Evolutionary conservation across 2,329 filamentous ascomycete genomes (phyloP), one percentile per base, ranked within the genome.

Genomic region (Tolypocladium ovalisporum): DNA sequence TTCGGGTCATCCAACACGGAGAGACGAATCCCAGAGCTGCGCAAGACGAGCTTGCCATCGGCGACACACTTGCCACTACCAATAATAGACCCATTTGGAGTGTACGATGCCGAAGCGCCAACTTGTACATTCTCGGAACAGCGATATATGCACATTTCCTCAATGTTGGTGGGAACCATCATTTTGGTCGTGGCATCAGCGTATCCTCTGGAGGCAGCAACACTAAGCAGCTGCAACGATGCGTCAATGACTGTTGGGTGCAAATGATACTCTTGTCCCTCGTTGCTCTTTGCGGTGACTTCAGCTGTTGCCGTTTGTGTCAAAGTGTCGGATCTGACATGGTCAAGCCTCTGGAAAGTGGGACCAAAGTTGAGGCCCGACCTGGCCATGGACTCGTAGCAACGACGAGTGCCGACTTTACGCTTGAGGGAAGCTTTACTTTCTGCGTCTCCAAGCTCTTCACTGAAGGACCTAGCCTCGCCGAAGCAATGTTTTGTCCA

Each of bases 401-500:
- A 47, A 2, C 36, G 52, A 22, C 36, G 34, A 17, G 52, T 37
- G 29, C 36, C 29, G 35, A 54, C 34, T 24, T 39, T 54, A 22
- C 52, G 52, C 24, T 19, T 10, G 6, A 27, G 52, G 5, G 19
- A 17, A 8, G 52, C 34, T 4, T 27, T 34, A 2, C 19, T 15
- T 17, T 49, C 44, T 8, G 44, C 44, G 15, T 32, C 6, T 19
- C 24, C 44, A 29, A 49, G 19, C 13, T 27, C 15, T 19, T 32
- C 44, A 19, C 13, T 29, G 10, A 10, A 15, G 6, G 44, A 15
- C 13, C 44, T 19, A 2, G 47, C 29, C 47, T 51, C 47, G 7
- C 47, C 47, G 19, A 10, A 34, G 47, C 29, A 51, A 19, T 65
- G 63, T 56, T 65, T 63, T 1, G 52, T 64, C 64, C 65, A 66